Conservation (phyloP, 2,329 filamentous ascomycete species). For the Colletotrichum zoysiae region DNA sequence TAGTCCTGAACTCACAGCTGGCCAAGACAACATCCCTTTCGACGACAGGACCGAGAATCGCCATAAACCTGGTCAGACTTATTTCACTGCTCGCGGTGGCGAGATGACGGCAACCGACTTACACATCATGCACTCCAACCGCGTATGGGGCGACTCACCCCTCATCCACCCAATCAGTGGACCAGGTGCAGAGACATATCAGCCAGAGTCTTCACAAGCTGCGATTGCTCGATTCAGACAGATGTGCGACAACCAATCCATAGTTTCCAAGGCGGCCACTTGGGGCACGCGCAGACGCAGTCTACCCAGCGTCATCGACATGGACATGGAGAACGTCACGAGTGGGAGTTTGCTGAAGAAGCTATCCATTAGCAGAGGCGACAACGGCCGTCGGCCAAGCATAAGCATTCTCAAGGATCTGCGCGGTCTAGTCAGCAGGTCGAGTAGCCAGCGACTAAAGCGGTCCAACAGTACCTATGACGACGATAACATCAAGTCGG, state of each 20-base stretch:
- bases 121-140: conserved; percentile 62
- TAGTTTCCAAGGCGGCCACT: conserved; percentile 74
- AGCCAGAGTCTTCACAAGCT: conserved; percentile 65
- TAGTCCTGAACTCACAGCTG: conserved; percentile 35
- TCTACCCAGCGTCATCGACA: conserved; percentile 69
- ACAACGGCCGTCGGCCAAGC: conserved; percentile 62
- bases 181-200: conserved; percentile 50
- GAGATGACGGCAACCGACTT: conserved; percentile 61
- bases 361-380: conserved; percentile 64
- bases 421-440: conserved; percentile 63
- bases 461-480: conserved; percentile 59
- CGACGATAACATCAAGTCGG: conserved; percentile 48
- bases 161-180: conserved; percentile 59
- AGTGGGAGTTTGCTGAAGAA: conserved; percentile 74
- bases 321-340: conserved; percentile 66
- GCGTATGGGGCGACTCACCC: conserved; percentile 64
- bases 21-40: conserved; percentile 57
- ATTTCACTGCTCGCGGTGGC: conserved; percentile 58
- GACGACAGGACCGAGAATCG: conserved; percentile 65
- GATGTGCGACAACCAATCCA: conserved; percentile 68
- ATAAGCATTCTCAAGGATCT: conserved; percentile 65
- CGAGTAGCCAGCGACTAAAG: conserved; percentile 61
- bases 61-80: conserved; percentile 62
- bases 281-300: conserved; percentile 78
- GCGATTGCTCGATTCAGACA: conserved; percentile 67